Base-by-base conservation (phyloP, 176 grass and related monocot genomes). In the Hordeum vulgare region DNA sequence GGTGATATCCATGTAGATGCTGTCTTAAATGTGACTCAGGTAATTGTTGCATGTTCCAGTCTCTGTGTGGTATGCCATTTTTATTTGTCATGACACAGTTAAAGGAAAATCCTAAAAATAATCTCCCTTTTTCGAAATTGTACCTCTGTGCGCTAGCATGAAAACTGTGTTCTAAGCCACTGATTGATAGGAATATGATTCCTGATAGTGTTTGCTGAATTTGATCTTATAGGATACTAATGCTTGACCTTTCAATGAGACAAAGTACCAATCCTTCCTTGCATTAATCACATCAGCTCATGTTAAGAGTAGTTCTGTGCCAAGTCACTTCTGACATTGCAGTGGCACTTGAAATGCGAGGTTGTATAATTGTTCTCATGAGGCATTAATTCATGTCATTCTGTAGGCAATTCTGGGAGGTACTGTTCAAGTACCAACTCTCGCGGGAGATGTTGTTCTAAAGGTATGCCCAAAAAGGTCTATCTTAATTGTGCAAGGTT, bases 341-440 rank as follows among this genome's bases (percentile, higher is more conserved):
- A n/a, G 20, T 34, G 58, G 28, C 31, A 40, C 59, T 37, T 75
- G 53, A 8, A 76, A 18, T 45, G 21, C n/a, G 25, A 44, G 11
- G 9, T 45, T 69, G 47, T 18, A 15, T 10, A 35, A 35, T 4
- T 83, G 20, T 34, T 77, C 39, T 2, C 75, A 67, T 76, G 18
- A 60, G 9, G 81, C 35, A 42, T 77, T 74, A 36, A 75, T 76
- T 47, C 47, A 20, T 80, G 33, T 84, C 28, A 21, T 66, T 57
- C 45, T 25, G 10, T 74, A 98, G 95, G 95, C 95, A 88, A 94
- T 98, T 71, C 74, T 98, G 66, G 95, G 92, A 79, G 95, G 95
- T 59, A 98, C 95, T 13, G 79, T 98, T 82, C 95, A 98, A 86
- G 95, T 98, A 58, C 95, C 95, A 82, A 98, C 95, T 61, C 90